phyloP scores from a whole-genome alignment of 805 yeast genomes.

The Saturnispora sekii region DNA sequence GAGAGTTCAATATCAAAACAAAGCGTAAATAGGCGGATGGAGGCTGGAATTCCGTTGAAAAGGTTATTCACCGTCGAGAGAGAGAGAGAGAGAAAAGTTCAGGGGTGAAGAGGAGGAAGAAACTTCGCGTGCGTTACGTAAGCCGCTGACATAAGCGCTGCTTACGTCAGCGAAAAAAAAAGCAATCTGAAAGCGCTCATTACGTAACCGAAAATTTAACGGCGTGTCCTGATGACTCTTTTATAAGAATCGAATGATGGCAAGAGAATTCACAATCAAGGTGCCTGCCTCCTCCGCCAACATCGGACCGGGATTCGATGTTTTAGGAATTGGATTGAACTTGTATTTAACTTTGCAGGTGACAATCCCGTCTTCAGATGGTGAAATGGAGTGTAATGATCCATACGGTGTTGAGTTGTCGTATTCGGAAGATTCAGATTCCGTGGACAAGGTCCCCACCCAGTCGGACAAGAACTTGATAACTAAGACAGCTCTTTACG shows the following conservation, averaged over 20 bases:
- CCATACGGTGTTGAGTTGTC: constrained; percentile 60
- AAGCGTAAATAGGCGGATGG: no score
- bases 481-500: constrained; percentile 88
- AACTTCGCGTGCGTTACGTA: no score
- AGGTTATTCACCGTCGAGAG: no score
- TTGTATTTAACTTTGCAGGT: constrained; percentile 66
- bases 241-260: constrained; percentile 22
- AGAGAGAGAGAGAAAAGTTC: no score
- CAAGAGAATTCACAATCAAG: constrained; percentile 47
- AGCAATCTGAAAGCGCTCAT: no score
- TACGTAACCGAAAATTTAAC: no score
- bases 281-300: constrained; percentile 98
- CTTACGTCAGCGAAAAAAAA: no score
- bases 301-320: constrained; percentile 98
- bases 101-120: no score
- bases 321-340: constrained; percentile 81
- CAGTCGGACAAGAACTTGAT: constrained; percentile 72
- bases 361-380: constrained; percentile 31
- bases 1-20: no score
- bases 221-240: neutral
- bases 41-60: no score
- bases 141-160: no score
- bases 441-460: constrained; percentile 47
- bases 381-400: constrained; percentile 40
- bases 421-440: constrained; percentile 53